phyloP scores from a whole-genome alignment of 768 basidiomycete species.

The Leucosporidium creatinivorum region DNA sequence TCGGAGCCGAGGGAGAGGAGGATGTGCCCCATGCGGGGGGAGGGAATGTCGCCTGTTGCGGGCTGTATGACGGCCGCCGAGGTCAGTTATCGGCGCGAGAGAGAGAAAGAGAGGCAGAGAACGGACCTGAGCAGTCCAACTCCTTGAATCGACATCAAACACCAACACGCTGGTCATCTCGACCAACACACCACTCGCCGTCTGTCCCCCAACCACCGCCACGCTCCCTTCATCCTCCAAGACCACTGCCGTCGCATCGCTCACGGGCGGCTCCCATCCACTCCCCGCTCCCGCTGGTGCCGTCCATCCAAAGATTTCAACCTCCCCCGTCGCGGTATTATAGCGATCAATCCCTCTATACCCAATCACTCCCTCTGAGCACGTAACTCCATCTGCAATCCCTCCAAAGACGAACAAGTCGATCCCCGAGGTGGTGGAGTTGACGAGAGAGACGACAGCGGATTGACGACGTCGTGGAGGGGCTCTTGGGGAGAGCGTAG shows the following conservation, averaged over 20 bases:
- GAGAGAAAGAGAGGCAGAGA: background rate
- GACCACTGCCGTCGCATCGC: constrained; percentile 29
- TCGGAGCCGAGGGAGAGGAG: constrained; percentile 10
- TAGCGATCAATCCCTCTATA: constrained; percentile 34
- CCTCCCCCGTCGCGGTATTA: constrained; percentile 1
- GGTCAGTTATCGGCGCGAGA: background rate
- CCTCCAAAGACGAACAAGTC: constrained; percentile 34
- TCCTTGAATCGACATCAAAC: constrained; percentile 16
- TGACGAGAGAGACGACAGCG: constrained; percentile 11
- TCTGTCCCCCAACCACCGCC: constrained; percentile 33
- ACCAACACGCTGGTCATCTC: constrained; percentile 11
- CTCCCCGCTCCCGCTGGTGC: background rate
- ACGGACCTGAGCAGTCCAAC: constrained; percentile 15
- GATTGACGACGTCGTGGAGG: constrained; percentile 34
- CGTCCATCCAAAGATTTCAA: constrained; percentile 25
- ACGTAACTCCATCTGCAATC: constrained; percentile 34
- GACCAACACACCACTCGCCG: constrained; percentile 20
- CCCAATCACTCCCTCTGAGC: constrained; percentile 30
- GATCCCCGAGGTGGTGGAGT: constrained; percentile 17
- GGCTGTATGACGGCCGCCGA: background rate
- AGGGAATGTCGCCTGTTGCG: background rate
- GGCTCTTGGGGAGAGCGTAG: background rate
- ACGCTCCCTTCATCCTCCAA: constrained; percentile 8
- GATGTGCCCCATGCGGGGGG: constrained; percentile 32
- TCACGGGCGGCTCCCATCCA: constrained; percentile 23